A percentile compares a stretch with the other conserved stretches of the same genome.
Conservation (phyloP, 2,329 filamentous ascomycete genomes). For the Sarocladium brachiariae region DNA sequence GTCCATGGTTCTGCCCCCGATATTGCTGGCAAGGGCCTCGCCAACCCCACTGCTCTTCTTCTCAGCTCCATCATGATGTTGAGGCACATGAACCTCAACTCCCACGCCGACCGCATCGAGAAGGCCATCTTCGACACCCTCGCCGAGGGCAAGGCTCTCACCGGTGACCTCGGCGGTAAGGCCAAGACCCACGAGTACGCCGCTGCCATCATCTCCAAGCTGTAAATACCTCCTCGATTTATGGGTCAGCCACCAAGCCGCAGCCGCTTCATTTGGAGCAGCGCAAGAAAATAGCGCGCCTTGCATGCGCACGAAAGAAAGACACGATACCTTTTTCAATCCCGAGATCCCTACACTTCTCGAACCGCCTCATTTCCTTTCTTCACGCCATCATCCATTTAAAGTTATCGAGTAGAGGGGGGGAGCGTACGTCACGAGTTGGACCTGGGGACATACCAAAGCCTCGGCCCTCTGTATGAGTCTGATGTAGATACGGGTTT, state of each 20-base stretch:
- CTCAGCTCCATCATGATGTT: slow-evolving; percentile 99
- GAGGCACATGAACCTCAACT: slow-evolving; percentile 88
- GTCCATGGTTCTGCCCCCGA: slow-evolving; percentile 96
- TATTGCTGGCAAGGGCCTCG: slow-evolving; percentile 91
- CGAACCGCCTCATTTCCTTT: not conserved
- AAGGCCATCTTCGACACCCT: slow-evolving; percentile 92
- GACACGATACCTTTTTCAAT: slow-evolving; percentile 6
- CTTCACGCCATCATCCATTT: not conserved
- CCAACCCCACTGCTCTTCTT: slow-evolving; percentile 94
- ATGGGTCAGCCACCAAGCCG: not conserved
- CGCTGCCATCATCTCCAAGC: slow-evolving; percentile 72
- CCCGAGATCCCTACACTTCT: not conserved
- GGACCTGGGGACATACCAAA: not conserved
- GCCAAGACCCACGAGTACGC: slow-evolving; percentile 95
- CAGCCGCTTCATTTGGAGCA: not conserved
- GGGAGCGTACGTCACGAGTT: not conserved
- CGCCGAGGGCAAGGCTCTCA: slow-evolving; percentile 92
- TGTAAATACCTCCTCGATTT: slow-evolving; percentile 35
- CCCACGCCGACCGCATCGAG: slow-evolving; percentile 84
- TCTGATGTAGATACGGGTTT: slow-evolving; percentile 7
- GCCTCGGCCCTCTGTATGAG: slow-evolving; percentile 1
- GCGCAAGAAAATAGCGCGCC: not conserved
- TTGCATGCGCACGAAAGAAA: not conserved
- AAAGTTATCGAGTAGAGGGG: not conserved
- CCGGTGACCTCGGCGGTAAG: slow-evolving; percentile 92